Conservation (phyloP, 306 rosid genomes). For the Lotus japonicus region DNA sequence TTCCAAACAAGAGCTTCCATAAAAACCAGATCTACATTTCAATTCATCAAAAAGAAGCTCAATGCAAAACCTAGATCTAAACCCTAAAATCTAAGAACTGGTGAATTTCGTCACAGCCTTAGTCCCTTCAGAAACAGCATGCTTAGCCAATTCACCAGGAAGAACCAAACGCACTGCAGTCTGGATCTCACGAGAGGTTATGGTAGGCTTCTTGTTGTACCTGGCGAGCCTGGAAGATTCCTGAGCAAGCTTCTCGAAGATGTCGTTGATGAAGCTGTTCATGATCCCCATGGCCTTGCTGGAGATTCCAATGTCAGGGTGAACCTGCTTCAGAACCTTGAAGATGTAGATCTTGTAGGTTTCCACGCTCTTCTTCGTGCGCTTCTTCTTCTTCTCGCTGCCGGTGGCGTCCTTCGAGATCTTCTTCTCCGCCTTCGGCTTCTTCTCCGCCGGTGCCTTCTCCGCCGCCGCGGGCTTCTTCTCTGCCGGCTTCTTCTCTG, state of each 20-base stretch:
- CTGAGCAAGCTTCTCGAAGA: constrained; percentile 78
- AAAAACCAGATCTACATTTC: constrained; percentile 11
- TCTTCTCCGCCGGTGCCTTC: constrained; percentile 59
- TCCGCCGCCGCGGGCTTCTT: constrained; percentile 43
- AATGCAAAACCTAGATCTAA: constrained; percentile 14
- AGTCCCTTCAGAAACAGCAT: constrained; percentile 76
- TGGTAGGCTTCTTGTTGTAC: constrained; percentile 71
- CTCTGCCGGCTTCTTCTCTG: constrained; percentile 66
- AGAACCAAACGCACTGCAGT: constrained; percentile 69
- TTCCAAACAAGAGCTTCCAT: background rate
- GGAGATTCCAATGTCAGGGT: constrained; percentile 71
- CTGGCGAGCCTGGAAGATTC: constrained; percentile 58
- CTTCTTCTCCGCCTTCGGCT: constrained; percentile 72
- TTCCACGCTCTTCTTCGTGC: constrained; percentile 52
- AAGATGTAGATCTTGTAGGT: constrained; percentile 80
- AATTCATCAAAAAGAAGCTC: too few species aligned
- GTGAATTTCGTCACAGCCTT: constrained; percentile 77
- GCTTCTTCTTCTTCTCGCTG: constrained; percentile 65
- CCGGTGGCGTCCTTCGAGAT: constrained; percentile 61
- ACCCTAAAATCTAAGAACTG: constrained; percentile 34
- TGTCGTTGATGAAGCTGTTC: constrained; percentile 75
- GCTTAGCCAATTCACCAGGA: constrained; percentile 76
- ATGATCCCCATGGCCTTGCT: constrained; percentile 86
- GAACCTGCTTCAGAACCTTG: constrained; percentile 76
- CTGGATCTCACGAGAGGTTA: constrained; percentile 67